Evolutionary conservation across 495 filamentous ascomycete species (phyloP), one percentile per base, ranked within the genome.

Genomic region (Hypoxylon rickii): DNA sequence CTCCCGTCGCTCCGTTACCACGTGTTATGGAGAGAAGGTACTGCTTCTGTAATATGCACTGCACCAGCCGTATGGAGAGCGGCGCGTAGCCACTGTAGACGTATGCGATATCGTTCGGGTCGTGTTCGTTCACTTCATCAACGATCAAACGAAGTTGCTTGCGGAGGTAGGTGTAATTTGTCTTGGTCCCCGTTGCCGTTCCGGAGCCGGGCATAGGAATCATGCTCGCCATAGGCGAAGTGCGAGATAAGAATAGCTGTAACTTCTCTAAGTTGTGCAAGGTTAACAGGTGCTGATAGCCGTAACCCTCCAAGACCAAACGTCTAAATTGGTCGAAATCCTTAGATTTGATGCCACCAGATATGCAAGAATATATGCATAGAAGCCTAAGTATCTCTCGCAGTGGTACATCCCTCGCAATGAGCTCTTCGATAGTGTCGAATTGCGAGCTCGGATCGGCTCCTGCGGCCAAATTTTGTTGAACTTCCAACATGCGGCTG

Each of bases 51-150:
- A 97, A 70, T 26, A 97, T 80, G 61, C 89, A 94, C 73, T 99
- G 95, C n/a, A 99, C 87, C 13, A 99, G 83, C 12, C 95, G 89
- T 54, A 97, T 80, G 49, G 89, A 95, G 17, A 99, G 81, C 2
- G 95, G 94, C 4, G 95, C 95, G 68, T 97, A 97, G 38, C 95
- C 95, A 58, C 89, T 93, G 76, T 96, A 99, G 26, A 96, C 92
- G 66, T 97, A 99, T 7, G 95, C 89, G 55, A 97, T 89, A 55
- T 99, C 95, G 61, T 92, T 86, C 7, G 95, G 95, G n/a, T 96
- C 90, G 38, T 92, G 86, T 69, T 97, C 95, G 66, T 96, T 92
- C 51, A 97, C 92, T 69, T 99, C 95, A 69, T 97, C 93, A 45
- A 96, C 87, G 57, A 97, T 93, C 41, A 99, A 82, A 18, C 87